phyloP scores from a whole-genome alignment of 23 red algal genomes.

The Gracilaria gracilis region DNA sequence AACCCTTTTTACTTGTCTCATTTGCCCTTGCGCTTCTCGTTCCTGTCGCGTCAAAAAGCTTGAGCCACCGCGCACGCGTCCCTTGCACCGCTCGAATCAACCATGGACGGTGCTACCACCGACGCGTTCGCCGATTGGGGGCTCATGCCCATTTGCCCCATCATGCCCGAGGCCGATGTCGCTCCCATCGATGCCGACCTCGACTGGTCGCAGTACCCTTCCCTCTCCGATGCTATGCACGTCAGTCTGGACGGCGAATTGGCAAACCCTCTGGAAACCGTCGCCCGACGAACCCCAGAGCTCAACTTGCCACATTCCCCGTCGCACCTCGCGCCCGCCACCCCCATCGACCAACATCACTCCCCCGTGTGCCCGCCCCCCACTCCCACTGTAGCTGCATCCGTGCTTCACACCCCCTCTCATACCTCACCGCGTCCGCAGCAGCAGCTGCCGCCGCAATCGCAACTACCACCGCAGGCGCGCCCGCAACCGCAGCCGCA shows the following conservation, averaged over 20 bases:
- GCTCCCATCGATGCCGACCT: too few relatives aligned
- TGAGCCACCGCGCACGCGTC: background rate
- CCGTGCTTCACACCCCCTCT: background rate
- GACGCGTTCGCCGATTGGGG: conserved; percentile 19
- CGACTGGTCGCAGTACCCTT: background rate
- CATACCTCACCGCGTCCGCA: too few relatives aligned
- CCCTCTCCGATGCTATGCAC: background rate
- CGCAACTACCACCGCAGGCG: background rate
- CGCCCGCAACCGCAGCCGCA: background rate
- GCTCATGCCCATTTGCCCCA: background rate
- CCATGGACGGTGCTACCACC: background rate
- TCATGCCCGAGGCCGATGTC: background rate
- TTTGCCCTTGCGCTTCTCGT: background rate
- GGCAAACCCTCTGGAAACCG: background rate
- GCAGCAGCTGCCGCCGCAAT: too few relatives aligned
- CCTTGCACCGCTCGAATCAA: background rate
- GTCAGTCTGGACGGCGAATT: conserved; percentile 59
- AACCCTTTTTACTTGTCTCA: background rate
- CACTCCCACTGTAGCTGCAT: background rate
- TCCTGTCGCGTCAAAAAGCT: too few relatives aligned
- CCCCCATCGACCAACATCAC: background rate
- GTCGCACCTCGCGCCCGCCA: background rate
- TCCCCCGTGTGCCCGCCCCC: background rate
- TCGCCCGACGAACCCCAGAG: background rate
- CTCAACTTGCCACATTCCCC: background rate